A percentile compares a stretch with the other conserved stretches of the same genome.
Conservation (phyloP, 2,329 filamentous ascomycete genomes). For the Fusarium nurragi region DNA sequence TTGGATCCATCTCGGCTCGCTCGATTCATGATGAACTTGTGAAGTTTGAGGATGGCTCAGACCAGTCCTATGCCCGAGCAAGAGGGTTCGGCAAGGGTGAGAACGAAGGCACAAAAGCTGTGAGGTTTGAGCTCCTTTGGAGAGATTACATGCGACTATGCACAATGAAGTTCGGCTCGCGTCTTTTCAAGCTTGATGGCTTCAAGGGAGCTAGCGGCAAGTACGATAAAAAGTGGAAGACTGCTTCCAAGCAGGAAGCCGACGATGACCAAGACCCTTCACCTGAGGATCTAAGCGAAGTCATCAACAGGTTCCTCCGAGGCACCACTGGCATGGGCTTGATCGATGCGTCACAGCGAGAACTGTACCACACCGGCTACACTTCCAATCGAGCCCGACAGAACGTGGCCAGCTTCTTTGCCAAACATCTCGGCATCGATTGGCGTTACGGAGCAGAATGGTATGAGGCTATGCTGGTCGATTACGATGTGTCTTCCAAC, state of each 20-base stretch:
- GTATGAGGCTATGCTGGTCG: slow-evolving; percentile 79
- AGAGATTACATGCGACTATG: slow-evolving; percentile 84
- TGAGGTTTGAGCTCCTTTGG: slow-evolving; percentile 81
- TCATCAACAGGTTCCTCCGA: slow-evolving; percentile 67
- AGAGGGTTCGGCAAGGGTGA: slow-evolving; percentile 74
- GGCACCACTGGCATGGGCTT: slow-evolving; percentile 79
- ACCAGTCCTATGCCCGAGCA: slow-evolving; percentile 51
- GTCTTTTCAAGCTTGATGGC: slow-evolving; percentile 72
- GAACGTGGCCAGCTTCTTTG: slow-evolving; percentile 78
- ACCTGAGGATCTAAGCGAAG: slow-evolving; percentile 56
- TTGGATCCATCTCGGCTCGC: slow-evolving; percentile 77
- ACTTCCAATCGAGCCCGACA: slow-evolving; percentile 80
- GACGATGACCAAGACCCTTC: slow-evolving; percentile 51
- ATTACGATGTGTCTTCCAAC: slow-evolving; percentile 80
- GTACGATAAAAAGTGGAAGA: slow-evolving; percentile 60
- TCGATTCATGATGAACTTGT: slow-evolving; percentile 75
- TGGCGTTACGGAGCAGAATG: slow-evolving; percentile 85
- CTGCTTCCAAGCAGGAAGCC: slow-evolving; percentile 48
- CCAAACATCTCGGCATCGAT: slow-evolving; percentile 78
- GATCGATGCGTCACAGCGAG: slow-evolving; percentile 80
- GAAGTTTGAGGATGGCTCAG: slow-evolving; percentile 73
- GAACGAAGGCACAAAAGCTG: slow-evolving; percentile 73
- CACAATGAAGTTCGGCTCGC: slow-evolving; percentile 72
- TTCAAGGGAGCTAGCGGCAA: slow-evolving; percentile 61
- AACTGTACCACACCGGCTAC: slow-evolving; percentile 79